Evolutionary conservation across 768 basidiomycete species (phyloP).

Genomic region (Mycena alexandri): DNA sequence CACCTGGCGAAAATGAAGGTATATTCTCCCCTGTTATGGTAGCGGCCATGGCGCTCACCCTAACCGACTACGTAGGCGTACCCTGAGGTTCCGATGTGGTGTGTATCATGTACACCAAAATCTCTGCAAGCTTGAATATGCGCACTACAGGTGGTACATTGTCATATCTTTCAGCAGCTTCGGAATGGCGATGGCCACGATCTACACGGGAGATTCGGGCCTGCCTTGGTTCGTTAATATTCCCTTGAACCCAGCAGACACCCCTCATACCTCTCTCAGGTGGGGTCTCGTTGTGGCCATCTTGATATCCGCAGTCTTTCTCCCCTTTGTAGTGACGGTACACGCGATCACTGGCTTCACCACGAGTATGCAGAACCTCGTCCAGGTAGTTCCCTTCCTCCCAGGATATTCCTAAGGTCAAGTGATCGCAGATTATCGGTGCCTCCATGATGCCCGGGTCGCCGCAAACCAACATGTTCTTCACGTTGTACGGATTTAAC

Average conservation of each 20-base stretch:
- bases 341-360: slow-evolving; percentile 63
- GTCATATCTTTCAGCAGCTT: slow-evolving; percentile 58
- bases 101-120: background rate
- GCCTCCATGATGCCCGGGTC: slow-evolving; percentile 69
- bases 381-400: slow-evolving; percentile 54
- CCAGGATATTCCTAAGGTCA: slow-evolving; percentile 11
- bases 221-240: slow-evolving; percentile 62
- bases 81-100: slow-evolving; percentile 60
- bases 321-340: slow-evolving; percentile 68
- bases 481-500: slow-evolving; percentile 53
- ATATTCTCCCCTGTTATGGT: slow-evolving; percentile 23
- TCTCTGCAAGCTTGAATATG: background rate
- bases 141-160: slow-evolving; percentile 54
- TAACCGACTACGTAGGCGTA: slow-evolving; percentile 42
- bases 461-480: slow-evolving; percentile 78
- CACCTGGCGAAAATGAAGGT: slow-evolving; percentile 69
- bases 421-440: slow-evolving; percentile 63
- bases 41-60: too few species aligned
- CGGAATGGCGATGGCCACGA: slow-evolving; percentile 64
- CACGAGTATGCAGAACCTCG: slow-evolving; percentile 62
- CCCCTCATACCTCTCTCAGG: slow-evolving; percentile 38
- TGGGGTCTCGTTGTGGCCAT: slow-evolving; percentile 67
- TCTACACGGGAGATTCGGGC: slow-evolving; percentile 65
- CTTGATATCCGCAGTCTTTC: slow-evolving; percentile 60
- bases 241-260: background rate